Base-by-base conservation (phyloP, 2,329 filamentous ascomycete species). In the Aureobasidium pullulans region DNA sequence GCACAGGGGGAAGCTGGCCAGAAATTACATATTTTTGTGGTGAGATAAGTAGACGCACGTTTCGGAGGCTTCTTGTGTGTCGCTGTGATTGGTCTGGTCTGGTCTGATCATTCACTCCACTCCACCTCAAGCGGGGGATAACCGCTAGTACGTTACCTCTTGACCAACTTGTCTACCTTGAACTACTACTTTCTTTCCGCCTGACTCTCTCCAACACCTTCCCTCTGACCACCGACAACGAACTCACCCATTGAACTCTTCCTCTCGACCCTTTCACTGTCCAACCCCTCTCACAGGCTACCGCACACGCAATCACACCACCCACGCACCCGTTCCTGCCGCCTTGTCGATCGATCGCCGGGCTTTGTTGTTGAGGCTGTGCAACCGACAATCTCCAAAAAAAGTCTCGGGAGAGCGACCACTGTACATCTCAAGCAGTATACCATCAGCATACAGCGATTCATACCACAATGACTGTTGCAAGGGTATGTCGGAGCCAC, bases 321-420 rank as follows among this genome's bases (percentile, higher is more conserved):
- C 28, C 13, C 43, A 40, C n/a, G 10, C 23, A 16, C 23, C 34
- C 54, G 34, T 48, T 57, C 43, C 42, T 57, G 42, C 43, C 34
- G 42, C 43, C 42, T 57, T 48, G 42, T 34, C 54, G 54, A 57
- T 57, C 54, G 28, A 57, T 31, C 43, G 34, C 28, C 54, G 34
- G 32, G 10, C 54, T 32, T 47, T 57, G 42, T 57, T 57, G 54
- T 57, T 57, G 54, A 57, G 54, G 43, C 54, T 57, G 54, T 57
- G 54, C 54, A 47, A 57, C 54, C 36, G 54, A 47, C 43, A 37
- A 48, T 57, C 54, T 47, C 34, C 42, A 57, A 48, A 57, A 57
- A 57, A 57, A 57, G 54, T 57, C 43, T 47, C 54, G 42, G 42
- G 54, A 57, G 42, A 57, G 43, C 54, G 40, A 40, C 52, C 16